Conservation (phyloP, 108 stramenopile genomes). For the Licmophora abbreviata region DNA sequence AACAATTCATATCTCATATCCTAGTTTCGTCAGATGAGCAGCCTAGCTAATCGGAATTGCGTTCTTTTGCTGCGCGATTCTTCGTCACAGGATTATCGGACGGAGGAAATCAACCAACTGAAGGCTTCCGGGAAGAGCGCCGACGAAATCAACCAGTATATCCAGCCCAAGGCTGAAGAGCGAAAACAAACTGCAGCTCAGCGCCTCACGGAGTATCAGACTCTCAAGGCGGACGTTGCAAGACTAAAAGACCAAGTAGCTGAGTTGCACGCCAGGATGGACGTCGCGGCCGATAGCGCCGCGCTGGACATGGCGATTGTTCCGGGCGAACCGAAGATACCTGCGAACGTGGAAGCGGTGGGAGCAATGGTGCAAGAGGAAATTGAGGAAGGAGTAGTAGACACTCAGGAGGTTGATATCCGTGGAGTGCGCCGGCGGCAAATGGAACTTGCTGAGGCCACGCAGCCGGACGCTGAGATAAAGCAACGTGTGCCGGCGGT, state of each 20-base stretch:
- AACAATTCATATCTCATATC: not conserved
- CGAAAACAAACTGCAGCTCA: not conserved
- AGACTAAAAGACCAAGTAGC: not conserved
- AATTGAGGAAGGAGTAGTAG: too few species aligned
- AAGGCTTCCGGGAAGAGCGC: not conserved
- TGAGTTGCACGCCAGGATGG: too few species aligned
- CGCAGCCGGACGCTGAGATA: too few species aligned
- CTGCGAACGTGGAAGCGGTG: too few species aligned
- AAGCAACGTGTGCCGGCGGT: too few species aligned
- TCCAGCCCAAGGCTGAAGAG: not conserved
- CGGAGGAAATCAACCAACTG: not conserved
- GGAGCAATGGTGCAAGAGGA: too few species aligned
- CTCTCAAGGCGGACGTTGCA: not conserved
- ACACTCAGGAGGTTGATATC: too few species aligned
- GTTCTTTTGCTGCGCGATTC: not conserved
- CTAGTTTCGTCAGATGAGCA: not conserved
- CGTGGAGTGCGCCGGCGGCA: too few species aligned
- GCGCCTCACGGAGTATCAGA: not conserved
- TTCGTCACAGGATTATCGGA: slow-evolving; percentile 2
- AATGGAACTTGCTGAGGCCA: too few species aligned
- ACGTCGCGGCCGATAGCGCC: too few species aligned
- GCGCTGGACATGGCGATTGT: too few species aligned
- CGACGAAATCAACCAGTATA: slow-evolving; percentile 3
- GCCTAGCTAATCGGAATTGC: not conserved
- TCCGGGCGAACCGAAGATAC: too few species aligned